Percentiles rank a stretch among this genome's conserved stretches.
These are phyloP conservation scores for Powellomyces hirtus DNA, from an alignment of 192 early-diverging fungal genomes.

Conservation along the genomic window DNA sequence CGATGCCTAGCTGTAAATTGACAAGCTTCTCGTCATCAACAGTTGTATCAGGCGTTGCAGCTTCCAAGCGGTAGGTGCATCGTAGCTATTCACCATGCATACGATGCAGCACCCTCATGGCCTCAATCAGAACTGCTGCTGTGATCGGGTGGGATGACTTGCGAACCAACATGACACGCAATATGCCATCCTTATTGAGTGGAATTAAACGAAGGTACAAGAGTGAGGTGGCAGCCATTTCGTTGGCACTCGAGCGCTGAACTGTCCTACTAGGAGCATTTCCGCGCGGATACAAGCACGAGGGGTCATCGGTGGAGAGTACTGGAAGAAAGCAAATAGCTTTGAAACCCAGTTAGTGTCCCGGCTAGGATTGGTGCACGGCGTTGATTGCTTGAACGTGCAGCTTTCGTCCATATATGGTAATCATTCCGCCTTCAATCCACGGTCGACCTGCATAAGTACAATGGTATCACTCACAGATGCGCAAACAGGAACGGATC, in stretches of 20 bases:
- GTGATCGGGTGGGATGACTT: slow-evolving; percentile 32
- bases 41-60: neutral
- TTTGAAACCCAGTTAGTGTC: slow-evolving; percentile 14
- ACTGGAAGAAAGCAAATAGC: slow-evolving; percentile 14
- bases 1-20: slow-evolving; percentile 32
- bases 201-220: slow-evolving; percentile 19
- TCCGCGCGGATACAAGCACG: slow-evolving; percentile 33
- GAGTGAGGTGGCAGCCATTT: neutral
- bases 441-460: too few relatives aligned
- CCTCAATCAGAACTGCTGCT: neutral
- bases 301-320: slow-evolving; percentile 31
- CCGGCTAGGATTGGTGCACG: slow-evolving; percentile 6
- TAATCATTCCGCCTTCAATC: too few relatives aligned
- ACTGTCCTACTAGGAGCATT: slow-evolving; percentile 13
- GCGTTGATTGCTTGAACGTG: slow-evolving; percentile 10
- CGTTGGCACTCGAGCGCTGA: neutral
- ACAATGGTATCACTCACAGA: too few relatives aligned
- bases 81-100: too few relatives aligned
- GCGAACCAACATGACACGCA: slow-evolving; percentile 22
- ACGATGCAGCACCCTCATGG: too few relatives aligned
- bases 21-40: slow-evolving; percentile 18
- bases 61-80: too few relatives aligned
- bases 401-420: slow-evolving; percentile 21
- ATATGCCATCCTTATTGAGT: slow-evolving; percentile 20
- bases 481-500: too few relatives aligned